Evolutionary conservation across 2,329 filamentous ascomycete genomes (phyloP), one percentile per base, ranked within the genome.

Genomic region (Bipolaris gigantea): DNA sequence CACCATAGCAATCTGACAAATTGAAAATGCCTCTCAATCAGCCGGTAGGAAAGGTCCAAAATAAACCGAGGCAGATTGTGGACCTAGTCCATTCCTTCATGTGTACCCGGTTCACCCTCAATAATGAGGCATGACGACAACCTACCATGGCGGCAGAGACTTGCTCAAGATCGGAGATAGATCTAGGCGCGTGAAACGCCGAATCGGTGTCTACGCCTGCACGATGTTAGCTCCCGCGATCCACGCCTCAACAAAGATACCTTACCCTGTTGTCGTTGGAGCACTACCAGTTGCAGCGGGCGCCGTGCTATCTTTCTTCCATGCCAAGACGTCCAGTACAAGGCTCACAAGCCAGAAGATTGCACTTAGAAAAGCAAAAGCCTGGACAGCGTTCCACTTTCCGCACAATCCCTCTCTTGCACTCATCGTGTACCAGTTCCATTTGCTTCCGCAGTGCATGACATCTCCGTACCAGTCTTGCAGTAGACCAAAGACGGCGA

Each of bases 361-460:
- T 40, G 87, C 88, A 2, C 85, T 86, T 52, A 91, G 74, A 74
- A 92, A 91, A 50, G 79, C 76, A 66, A 92, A 90, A 9, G 88
- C 88, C 64, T 89, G 82, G 55, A 83, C 79, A 23, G 88, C 84
- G 75, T 89, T 90, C 82, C 84, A 89, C 62, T 84, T 82, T 51
- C 83, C 79, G 73, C 89, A 92, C n/a, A 73, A 69, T 35, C 80
- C 57, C 77, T 55, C 42, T 16, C 45, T 54, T 15, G 61, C 50
- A 18, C 64, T 65, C 53, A 89, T 78, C 46, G 79, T 78, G 55
- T 70, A 67, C 86, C 87, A 89, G 69, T 82, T 30, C 59, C 65
- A 73, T 10, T 48, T 49, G 21, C 60, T 53, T n/a, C 66, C 66
- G 41, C 69, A 73, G 18, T 55, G 53, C 8, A 61, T 35, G 10